Base-by-base conservation (phyloP, 805 yeast species). In the Zygosaccharomyces kombuchaensis region DNA sequence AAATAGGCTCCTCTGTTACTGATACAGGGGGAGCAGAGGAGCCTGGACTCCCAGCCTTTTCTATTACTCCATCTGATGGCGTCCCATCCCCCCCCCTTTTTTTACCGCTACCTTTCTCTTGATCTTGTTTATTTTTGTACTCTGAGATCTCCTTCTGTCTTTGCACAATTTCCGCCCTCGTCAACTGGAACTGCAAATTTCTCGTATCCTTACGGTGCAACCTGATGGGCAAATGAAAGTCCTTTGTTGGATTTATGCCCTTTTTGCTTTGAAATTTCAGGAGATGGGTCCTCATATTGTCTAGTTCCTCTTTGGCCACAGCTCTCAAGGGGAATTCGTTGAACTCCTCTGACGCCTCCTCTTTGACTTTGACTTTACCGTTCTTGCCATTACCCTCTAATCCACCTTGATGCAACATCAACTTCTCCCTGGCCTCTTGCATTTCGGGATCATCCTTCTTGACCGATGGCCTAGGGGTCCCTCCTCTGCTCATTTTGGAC, bases 191-290 rank as follows among this genome's bases (percentile, higher is more conserved):
- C 63, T 90, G 96, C 60, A 91, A 71, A 62, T 87, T 87, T 59
- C 88, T 79, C 1, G 99, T 96, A 65, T 91, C 98, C 61, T 91
- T 90, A 55, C 98, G 76, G 64, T 90, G 97, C 60, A 91, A 70
- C 56, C 96, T 72, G 14, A 90, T 82, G 0, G 99, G 99, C 48
- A 77, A 77, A 45, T 80, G 82, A 63, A 91, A 93, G 50, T 81
- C 81, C 29, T 71, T 68, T 32, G 72, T 67, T 9, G 93, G 91
- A 52, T 87, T 87, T 29, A 93, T 83, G 36, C 77, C 74, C 55
- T 78, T 76, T 48, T 80, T 80, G 27, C 85, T 74, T 58, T 84
- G 95, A 59, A 91, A 88, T 65, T 84, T 84, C 67, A 90, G 65
- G 19, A 91, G 76, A 63, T 91, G 96, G 51, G 81, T 84, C 48